These are phyloP conservation scores for Aspergillus sparsus DNA, from an alignment of 495 filamentous ascomycete genomes.

Conservation along the genomic window DNA sequence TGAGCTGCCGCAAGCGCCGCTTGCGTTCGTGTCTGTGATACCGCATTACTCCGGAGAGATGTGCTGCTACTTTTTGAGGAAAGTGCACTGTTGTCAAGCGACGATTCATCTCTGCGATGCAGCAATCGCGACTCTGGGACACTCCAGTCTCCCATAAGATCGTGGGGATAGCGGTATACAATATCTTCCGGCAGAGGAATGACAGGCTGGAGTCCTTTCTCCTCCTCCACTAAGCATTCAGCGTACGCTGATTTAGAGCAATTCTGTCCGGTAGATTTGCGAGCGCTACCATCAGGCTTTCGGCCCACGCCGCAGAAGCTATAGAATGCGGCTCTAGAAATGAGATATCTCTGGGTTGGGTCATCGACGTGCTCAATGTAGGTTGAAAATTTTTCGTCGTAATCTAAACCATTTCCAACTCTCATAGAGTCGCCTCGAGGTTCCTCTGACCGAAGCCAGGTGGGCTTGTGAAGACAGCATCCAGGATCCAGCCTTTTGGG, in stretches of 20 bases:
- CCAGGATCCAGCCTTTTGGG: slow-evolving; percentile 46
- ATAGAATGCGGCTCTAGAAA: slow-evolving; percentile 50
- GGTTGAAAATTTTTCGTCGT: slow-evolving; percentile 44
- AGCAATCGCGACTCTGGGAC: slow-evolving; percentile 31
- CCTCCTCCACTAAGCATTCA: slow-evolving; percentile 71
- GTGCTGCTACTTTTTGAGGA: slow-evolving; percentile 33
- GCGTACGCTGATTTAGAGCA: slow-evolving; percentile 61
- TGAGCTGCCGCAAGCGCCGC: slow-evolving; percentile 46
- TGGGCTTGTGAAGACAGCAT: slow-evolving; percentile 44
- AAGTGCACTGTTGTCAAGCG: slow-evolving; percentile 35
- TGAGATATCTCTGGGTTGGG: slow-evolving; percentile 40
- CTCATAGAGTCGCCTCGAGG: slow-evolving; percentile 53
- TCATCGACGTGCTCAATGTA: slow-evolving; percentile 46
- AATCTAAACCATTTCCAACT: slow-evolving; percentile 46
- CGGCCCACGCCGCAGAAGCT: slow-evolving; percentile 53
- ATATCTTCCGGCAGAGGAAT: slow-evolving; percentile 68
- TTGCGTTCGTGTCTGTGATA: slow-evolving; percentile 41
- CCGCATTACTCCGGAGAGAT: slow-evolving; percentile 30
- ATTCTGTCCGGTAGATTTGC: slow-evolving; percentile 44
- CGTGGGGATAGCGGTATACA: slow-evolving; percentile 60
- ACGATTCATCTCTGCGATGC: slow-evolving; percentile 32
- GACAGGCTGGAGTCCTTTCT: slow-evolving; percentile 64
- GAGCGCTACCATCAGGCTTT: slow-evolving; percentile 45
- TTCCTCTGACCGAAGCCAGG: slow-evolving; percentile 45
- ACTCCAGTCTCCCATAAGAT: slow-evolving; percentile 46